phyloP scores from a whole-genome alignment of 1,284 basidiomycete species.

The Microbotryum scabiosae region DNA sequence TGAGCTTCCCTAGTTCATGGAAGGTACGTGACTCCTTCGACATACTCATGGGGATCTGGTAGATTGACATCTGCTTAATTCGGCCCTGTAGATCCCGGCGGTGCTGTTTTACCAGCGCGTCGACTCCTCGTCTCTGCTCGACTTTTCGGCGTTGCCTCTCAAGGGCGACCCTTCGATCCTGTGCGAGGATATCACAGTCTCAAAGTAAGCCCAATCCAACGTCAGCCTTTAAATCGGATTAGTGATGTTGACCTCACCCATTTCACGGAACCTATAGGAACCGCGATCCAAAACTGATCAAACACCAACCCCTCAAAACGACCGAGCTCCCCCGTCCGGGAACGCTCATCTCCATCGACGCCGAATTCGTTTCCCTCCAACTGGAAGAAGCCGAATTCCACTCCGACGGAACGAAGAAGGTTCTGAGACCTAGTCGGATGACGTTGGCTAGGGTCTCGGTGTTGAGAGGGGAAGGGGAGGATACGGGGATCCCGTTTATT shows the following conservation, averaged over 20 bases:
- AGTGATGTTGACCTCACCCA: neutral
- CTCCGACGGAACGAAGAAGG: conserved; percentile 87
- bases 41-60: neutral
- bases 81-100: conserved; percentile 59
- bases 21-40: conserved; percentile 53
- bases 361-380: conserved; percentile 95
- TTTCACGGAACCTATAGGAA: conserved; percentile 47
- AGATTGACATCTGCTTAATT: neutral
- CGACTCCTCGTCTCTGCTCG: conserved; percentile 53
- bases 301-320: conserved; percentile 61
- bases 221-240: too few relatives aligned
- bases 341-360: conserved; percentile 87
- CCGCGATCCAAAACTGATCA: conserved; percentile 62
- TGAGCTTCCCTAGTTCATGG: conserved; percentile 82
- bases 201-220: conserved; percentile 50
- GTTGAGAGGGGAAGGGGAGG: conserved; percentile 69
- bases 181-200: conserved; percentile 76
- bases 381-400: conserved; percentile 91
- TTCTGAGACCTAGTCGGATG: conserved; percentile 80
- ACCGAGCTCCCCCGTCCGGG: conserved; percentile 80
- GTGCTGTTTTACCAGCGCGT: conserved; percentile 77
- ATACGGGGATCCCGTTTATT: conserved; percentile 82
- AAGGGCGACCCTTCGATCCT: conserved; percentile 66
- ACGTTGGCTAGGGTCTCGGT: conserved; percentile 93
- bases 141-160: conserved; percentile 59